Evolutionary conservation across 108 stramenopile genomes (phyloP), one percentile per base, ranked within the genome.

Genomic region (Thalassiosira profunda): DNA sequence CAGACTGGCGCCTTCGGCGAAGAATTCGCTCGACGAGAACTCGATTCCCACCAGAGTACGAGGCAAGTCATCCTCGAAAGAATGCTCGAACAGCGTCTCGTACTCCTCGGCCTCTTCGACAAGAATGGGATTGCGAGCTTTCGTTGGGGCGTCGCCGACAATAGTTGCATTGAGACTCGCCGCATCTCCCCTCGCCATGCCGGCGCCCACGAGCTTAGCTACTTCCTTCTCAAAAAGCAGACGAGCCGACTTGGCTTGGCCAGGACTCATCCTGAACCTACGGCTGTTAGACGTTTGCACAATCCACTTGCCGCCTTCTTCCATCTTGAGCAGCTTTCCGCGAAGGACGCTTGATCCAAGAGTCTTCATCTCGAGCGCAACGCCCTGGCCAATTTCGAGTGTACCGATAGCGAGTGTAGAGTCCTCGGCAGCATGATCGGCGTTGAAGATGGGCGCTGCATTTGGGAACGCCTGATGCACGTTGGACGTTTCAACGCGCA

Each of bases 371-470:
- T 52, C 51, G n/a, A 52, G 5, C 24, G 51, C 51, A 30, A 52
- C 51, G 31, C 51, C 51, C 34, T 52, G 51, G 15, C 51, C 51
- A 7, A 10, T 8, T 17, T 52, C 28, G 34, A 52, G 31, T n/a
- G n/a, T n/a, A n/a, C n/a, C n/a, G n/a, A n/a, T n/a, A n/a, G n/a
- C n/a, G n/a, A n/a, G n/a, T n/a, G n/a, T n/a, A n/a, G n/a, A n/a
- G n/a, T n/a, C n/a, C n/a, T n/a, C n/a, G n/a, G n/a, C n/a, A n/a
- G n/a, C n/a, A n/a, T n/a, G n/a, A 30, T 52, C 51, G 4, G 0
- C 14, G 5, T 7, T 3, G 14, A 17, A 52, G 6, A 35, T 17
- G 79, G 82, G 80, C 76, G 37, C 28, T 58, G 17, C 36, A 64
- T n/a, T 46, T 79, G n/a, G 72, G 79, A 38, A 9, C 14, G 14